Evolutionary conservation across 2,329 filamentous ascomycete genomes (phyloP).

Genomic region (Trematosphaeria pertusa): DNA sequence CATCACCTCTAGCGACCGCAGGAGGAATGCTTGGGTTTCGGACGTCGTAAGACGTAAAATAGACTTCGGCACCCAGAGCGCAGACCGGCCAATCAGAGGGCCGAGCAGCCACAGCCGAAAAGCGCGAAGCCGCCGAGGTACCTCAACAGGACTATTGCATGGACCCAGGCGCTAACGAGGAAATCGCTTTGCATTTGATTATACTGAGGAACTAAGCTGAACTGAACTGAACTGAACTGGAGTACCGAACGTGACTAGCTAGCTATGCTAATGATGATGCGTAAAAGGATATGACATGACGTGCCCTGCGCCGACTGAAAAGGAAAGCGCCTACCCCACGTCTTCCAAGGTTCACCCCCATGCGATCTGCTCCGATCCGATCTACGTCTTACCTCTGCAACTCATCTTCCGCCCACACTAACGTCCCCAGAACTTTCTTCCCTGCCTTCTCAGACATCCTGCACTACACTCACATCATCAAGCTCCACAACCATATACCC

Average conservation of each 20-base stretch:
- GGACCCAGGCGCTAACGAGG: slow-evolving; percentile 12
- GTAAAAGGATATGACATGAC: slow-evolving; percentile 1
- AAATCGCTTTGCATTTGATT: too few species aligned
- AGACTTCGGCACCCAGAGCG: slow-evolving; percentile 26
- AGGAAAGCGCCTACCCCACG: neutral
- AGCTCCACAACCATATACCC: slow-evolving; percentile 26
- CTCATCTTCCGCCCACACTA: too few species aligned
- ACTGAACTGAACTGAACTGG: too few species aligned
- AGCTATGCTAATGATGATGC: neutral
- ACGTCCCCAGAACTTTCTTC: too few species aligned
- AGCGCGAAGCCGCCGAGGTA: slow-evolving; percentile 34
- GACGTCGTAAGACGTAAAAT: slow-evolving; percentile 34
- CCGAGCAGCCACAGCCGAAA: slow-evolving; percentile 26
- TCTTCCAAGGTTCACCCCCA: neutral
- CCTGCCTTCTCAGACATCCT: neutral
- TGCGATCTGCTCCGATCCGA: too few species aligned
- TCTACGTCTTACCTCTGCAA: too few species aligned
- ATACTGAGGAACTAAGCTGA: too few species aligned
- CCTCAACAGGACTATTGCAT: slow-evolving; percentile 27
- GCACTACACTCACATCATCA: slow-evolving; percentile 15
- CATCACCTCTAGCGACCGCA: too few species aligned
- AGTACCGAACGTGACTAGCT: neutral
- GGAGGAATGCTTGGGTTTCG: too few species aligned
- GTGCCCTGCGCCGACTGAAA: neutral
- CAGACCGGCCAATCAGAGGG: slow-evolving; percentile 30